These are phyloP conservation scores for Alternaria hordeiaustralica DNA, from an alignment of 2,329 filamentous ascomycete species.

Conservation along the genomic window DNA sequence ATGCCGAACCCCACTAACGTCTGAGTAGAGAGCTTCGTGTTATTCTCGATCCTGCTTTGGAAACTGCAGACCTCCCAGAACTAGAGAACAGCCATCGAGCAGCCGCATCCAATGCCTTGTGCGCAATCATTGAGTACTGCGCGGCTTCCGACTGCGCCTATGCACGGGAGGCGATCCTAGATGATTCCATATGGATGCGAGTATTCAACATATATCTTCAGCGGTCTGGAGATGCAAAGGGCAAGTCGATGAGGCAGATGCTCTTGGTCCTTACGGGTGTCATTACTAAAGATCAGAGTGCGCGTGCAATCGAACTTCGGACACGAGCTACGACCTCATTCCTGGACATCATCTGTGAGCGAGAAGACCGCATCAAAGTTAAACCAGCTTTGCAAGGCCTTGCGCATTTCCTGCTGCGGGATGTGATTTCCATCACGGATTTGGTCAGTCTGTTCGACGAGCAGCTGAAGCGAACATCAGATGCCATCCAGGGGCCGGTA, in stretches of 20 bases:
- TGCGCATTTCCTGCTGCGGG: constrained; percentile 69
- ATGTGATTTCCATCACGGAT: constrained; percentile 54
- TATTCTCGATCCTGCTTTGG: constrained; percentile 37
- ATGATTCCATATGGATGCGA: constrained; percentile 47
- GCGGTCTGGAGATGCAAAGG: constrained; percentile 52
- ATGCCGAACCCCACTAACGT: constrained; percentile 23
- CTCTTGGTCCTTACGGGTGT: constrained; percentile 49
- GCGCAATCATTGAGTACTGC: constrained; percentile 52
- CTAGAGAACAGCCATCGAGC: constrained; percentile 50
- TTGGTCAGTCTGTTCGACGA: constrained; percentile 50
- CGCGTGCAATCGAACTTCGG: constrained; percentile 32
- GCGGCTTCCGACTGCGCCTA: constrained; percentile 36
- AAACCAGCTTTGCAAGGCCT: constrained; percentile 74
- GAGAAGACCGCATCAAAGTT: constrained; percentile 67
- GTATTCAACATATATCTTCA: constrained; percentile 52
- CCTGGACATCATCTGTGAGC: constrained; percentile 65
- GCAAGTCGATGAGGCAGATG: constrained; percentile 57
- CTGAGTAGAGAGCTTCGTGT: constrained; percentile 36
- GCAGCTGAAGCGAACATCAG: constrained; percentile 12
- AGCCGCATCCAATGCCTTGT: constrained; percentile 56
- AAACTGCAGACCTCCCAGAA: constrained; percentile 42
- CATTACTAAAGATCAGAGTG: constrained; percentile 37
- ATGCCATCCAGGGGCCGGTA: not conserved
- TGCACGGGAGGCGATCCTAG: constrained; percentile 41
- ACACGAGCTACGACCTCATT: constrained; percentile 50